phyloP scores from a whole-genome alignment of 2,329 filamentous ascomycete genomes.

The Triangularia verruculosa region DNA sequence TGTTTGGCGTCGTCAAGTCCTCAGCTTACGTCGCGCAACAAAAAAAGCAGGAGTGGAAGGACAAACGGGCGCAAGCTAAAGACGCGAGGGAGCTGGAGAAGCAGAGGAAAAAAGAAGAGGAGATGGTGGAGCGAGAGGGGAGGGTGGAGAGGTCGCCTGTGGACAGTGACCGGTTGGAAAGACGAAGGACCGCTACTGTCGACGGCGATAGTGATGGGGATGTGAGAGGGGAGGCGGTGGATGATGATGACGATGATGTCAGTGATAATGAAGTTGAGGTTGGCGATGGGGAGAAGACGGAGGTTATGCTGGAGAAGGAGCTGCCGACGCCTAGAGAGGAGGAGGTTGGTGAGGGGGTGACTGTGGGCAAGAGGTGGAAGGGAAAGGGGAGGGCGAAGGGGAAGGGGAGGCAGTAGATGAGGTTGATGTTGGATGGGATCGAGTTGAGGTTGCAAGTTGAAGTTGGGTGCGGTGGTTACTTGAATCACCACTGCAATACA shows the following conservation, averaged over 20 bases:
- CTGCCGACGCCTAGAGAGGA: background rate
- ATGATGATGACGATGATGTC: conserved; percentile 10
- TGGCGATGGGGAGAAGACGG: conserved; percentile 6
- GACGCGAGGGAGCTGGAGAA: conserved; percentile 33
- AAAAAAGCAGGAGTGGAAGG: conserved; percentile 34
- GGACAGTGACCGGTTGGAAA: conserved; percentile 10
- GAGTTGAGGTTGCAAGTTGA: background rate
- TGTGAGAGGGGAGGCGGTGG: conserved; percentile 7
- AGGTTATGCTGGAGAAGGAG: background rate
- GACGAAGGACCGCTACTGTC: too few species aligned
- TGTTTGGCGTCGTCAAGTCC: conserved; percentile 33
- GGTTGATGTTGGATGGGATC: background rate
- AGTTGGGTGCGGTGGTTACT: background rate
- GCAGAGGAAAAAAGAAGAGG: conserved; percentile 29
- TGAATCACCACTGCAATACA: background rate
- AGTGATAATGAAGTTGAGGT: conserved; percentile 8
- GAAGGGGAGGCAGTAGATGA: conserved; percentile 1
- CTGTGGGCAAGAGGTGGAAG: background rate
- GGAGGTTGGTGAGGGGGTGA: background rate
- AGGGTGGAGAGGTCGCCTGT: conserved; percentile 15
- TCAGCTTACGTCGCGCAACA: conserved; percentile 38
- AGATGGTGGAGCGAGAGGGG: conserved; percentile 34
- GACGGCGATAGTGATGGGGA: conserved; percentile 2
- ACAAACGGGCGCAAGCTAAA: conserved; percentile 31
- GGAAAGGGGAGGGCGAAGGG: conserved; percentile 3